These are phyloP conservation scores for Mucor velutinosus DNA, from an alignment of 371 early-diverging fungal genomes.

Conservation along the genomic window DNA sequence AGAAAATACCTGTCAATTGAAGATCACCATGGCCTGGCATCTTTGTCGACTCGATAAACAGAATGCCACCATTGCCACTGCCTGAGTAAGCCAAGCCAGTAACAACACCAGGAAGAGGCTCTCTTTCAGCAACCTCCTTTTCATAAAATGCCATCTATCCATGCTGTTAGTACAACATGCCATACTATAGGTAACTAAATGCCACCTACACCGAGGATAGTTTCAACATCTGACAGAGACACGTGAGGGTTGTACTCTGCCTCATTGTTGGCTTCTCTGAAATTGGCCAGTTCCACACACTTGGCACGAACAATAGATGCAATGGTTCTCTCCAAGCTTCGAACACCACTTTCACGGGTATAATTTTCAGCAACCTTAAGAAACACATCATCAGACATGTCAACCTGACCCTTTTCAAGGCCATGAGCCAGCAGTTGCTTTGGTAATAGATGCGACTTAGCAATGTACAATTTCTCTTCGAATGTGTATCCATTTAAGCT, in stretches of 20 bases:
- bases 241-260: slow-evolving; percentile 14
- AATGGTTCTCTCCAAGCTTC: slow-evolving; percentile 74
- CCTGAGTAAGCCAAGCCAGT: slow-evolving; percentile 85
- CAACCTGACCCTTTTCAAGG: slow-evolving; percentile 47
- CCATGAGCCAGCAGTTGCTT: slow-evolving; percentile 78
- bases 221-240: slow-evolving; percentile 44
- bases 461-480: slow-evolving; percentile 75
- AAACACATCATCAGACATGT: slow-evolving; percentile 55
- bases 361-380: slow-evolving; percentile 71
- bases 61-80: slow-evolving; percentile 75
- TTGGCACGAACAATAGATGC: slow-evolving; percentile 74
- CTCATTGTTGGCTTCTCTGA: slow-evolving; percentile 30
- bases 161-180: neutral
- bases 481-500: slow-evolving; percentile 83
- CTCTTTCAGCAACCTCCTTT: slow-evolving; percentile 72
- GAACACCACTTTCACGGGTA: slow-evolving; percentile 87
- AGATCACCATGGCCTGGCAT: slow-evolving; percentile 77
- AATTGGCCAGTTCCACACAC: slow-evolving; percentile 69
- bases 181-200: neutral
- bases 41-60: slow-evolving; percentile 81
- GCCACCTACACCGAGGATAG: slow-evolving; percentile 63
- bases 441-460: slow-evolving; percentile 57
- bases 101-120: slow-evolving; percentile 74
- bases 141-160: slow-evolving; percentile 39
- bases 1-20: slow-evolving; percentile 23